These are phyloP conservation scores for Flaveria linearis DNA, from an alignment of 129 eudicot species.

Conservation along the genomic window DNA sequence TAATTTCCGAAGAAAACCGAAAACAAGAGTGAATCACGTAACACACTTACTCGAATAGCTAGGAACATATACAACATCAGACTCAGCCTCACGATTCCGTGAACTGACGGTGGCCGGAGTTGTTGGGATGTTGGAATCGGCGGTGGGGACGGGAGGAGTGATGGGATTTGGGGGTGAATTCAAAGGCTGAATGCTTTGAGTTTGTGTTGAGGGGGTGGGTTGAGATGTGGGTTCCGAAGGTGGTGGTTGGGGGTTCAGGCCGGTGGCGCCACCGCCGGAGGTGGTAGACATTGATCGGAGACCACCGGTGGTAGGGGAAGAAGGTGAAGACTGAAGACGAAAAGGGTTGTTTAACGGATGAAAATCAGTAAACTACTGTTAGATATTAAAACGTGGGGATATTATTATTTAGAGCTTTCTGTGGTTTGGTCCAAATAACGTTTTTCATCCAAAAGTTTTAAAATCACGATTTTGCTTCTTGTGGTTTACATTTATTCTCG, in stretches of 20 bases:
- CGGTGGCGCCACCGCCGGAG: constrained; percentile 35
- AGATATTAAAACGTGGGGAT: too few species aligned
- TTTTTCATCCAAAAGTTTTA: too few species aligned
- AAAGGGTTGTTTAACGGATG: constrained; percentile 22
- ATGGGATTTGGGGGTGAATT: constrained; percentile 38
- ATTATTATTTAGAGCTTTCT: not conserved
- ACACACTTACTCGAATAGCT: constrained; percentile 68
- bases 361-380: not conserved
- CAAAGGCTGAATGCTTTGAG: constrained; percentile 15
- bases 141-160: constrained; percentile 15
- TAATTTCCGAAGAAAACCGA: not conserved
- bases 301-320: too few species aligned
- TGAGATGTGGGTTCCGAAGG: constrained; percentile 28
- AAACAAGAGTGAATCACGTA: not conserved
- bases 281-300: constrained; percentile 31
- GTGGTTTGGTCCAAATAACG: too few species aligned
- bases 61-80: constrained; percentile 63
- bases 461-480: too few species aligned
- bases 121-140: constrained; percentile 25
- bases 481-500: too few species aligned
- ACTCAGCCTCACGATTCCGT: constrained; percentile 31
- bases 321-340: not conserved
- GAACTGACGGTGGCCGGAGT: constrained; percentile 29
- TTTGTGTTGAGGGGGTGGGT: constrained; percentile 19
- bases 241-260: constrained; percentile 19